Base-by-base conservation (phyloP, 225 moss, liverwort and hornwort genomes). In the Neckera pumila region DNA sequence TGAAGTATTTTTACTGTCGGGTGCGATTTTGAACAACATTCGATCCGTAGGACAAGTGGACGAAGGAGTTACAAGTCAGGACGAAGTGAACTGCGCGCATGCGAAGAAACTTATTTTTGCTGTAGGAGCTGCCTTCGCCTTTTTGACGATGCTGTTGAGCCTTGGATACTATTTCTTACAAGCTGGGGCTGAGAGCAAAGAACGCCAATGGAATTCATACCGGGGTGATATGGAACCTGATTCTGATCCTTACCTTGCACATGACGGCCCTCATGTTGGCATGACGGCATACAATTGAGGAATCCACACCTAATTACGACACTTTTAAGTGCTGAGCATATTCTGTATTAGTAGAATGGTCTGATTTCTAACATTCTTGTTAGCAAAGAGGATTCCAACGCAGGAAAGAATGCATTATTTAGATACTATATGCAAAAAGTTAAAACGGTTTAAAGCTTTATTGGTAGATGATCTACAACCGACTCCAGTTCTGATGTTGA, bases 31-130 rank as follows among this genome's bases (percentile, higher is more conserved):
- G 80, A 93, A 92, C 86, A 89, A 76, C 59, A 81, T 93, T 56
- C 86, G 71, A 79, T 91, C 93, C 11, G 71, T 76, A 80, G 92
- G 89, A 40, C 79, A 81, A 78, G 65, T 87, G 23, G 90, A 92
- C 84, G 57, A 58, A 20, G 95, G 93, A 59, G 90, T 89, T 43
- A 73, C 75, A 23, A 89, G 86, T 49, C 82, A 87, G n/a, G 67
- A 31, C 34, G 85, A 72, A 72, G 83, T 79, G 56, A 85, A 84
- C 33, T 97, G 97, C 61, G 91, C 89, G 66, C 91, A 96, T 85
- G 93, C 85, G 16, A 94, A 94, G 86, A 95, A 95, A 89, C 90
- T 91, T 20, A 86, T 96, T 59, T 97, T 97, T 51, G 95, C 90
- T 38, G n/a, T 94, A 16, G 97, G 91, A 34, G 94, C 95, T 64